phyloP scores from a whole-genome alignment of 2,329 filamentous ascomycete species.

The Colletotrichum orbiculare region DNA sequence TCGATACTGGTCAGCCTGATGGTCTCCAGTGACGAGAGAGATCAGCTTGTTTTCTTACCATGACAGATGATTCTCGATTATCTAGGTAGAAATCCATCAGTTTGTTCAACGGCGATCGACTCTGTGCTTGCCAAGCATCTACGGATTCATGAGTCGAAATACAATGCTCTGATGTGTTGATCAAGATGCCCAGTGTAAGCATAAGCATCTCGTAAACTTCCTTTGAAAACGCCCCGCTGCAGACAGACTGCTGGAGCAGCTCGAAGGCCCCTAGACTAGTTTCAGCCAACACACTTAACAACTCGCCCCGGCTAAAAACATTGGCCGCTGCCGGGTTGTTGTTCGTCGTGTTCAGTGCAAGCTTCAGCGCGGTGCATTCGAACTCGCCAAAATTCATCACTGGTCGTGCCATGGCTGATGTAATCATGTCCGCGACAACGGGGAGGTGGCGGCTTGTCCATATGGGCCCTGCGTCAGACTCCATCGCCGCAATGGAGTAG shows the following conservation, averaged over 20 bases:
- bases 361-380: conserved; percentile 67
- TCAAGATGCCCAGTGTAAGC: conserved; percentile 82
- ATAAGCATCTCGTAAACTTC: conserved; percentile 76
- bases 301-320: conserved; percentile 71
- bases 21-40: neutral
- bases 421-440: conserved; percentile 60
- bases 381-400: conserved; percentile 51
- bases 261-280: conserved; percentile 64
- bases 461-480: conserved; percentile 45
- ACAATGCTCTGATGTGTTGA: conserved; percentile 88
- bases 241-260: conserved; percentile 58
- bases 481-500: conserved; percentile 60
- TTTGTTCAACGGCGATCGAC: conserved; percentile 61
- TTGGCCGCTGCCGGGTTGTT: conserved; percentile 77
- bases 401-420: conserved; percentile 50
- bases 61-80: conserved; percentile 71
- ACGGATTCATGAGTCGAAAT: conserved; percentile 64
- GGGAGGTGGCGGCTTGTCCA: conserved; percentile 64
- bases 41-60: conserved; percentile 64
- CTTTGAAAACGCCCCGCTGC: conserved; percentile 59
- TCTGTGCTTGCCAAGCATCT: conserved; percentile 46
- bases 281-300: conserved; percentile 61
- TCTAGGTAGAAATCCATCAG: conserved; percentile 76
- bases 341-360: conserved; percentile 89
- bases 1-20: neutral